Conservation (phyloP, 768 basidiomycete species). For the Psilocybe sp. region DNA sequence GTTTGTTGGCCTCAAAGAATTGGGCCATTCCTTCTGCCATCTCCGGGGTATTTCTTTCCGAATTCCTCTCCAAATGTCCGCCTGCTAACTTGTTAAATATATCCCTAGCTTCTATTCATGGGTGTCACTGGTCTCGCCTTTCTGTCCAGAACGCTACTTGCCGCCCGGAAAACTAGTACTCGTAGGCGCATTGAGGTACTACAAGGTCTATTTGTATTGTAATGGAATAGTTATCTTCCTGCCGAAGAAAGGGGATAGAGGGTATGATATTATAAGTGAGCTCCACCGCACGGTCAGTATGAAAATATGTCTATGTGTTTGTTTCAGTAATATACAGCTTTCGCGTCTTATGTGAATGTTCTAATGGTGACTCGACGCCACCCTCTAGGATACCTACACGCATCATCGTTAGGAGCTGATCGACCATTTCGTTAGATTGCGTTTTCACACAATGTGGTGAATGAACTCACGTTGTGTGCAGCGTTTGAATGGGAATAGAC, state of each 20-base stretch:
- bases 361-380: slow-evolving; percentile 14
- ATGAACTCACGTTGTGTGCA: slow-evolving; percentile 42
- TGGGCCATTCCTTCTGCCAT: slow-evolving; percentile 33
- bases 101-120: slow-evolving; percentile 12
- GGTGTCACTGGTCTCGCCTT: slow-evolving; percentile 15
- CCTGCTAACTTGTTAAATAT: neutral
- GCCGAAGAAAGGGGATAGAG: neutral
- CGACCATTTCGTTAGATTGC: neutral
- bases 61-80: neutral
- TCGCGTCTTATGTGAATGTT: neutral
- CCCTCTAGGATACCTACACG: slow-evolving; percentile 57
- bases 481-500: slow-evolving; percentile 61
- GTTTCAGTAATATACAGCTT: slow-evolving; percentile 9
- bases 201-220: slow-evolving; percentile 3
- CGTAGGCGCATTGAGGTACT: slow-evolving; percentile 2
- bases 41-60: slow-evolving; percentile 27
- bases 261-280: too few species aligned
- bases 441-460: neutral
- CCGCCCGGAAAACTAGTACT: slow-evolving; percentile 7
- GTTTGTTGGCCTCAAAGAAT: slow-evolving; percentile 26
- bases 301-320: neutral
- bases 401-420: slow-evolving; percentile 53
- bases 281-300: too few species aligned
- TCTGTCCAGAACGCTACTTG: slow-evolving; percentile 15
- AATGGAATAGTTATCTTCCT: neutral